Percentiles rank a stretch among this genome's conserved stretches.
Evolutionary conservation across 495 filamentous ascomycete genomes (phyloP).

Genomic region (Umbilicaria muhlenbergii): DNA sequence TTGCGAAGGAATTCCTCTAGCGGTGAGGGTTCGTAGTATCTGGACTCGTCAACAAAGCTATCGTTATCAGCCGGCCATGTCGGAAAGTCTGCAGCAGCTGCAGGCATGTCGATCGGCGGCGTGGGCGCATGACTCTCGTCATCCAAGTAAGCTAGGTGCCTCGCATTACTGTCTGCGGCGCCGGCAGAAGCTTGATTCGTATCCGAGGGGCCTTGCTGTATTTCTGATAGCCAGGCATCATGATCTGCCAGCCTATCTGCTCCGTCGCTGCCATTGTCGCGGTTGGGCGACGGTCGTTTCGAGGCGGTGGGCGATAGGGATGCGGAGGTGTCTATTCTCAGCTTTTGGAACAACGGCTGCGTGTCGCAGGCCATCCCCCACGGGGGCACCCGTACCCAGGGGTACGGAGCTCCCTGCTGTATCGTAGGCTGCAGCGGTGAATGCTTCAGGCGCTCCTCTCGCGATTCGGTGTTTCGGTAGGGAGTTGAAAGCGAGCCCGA

Average conservation of each 20-base stretch:
- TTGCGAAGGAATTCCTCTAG: constrained; percentile 28
- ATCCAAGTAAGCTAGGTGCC: constrained; percentile 5
- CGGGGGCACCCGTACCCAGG: not conserved
- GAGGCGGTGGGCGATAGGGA: constrained; percentile 5
- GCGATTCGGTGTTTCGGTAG: too few species aligned
- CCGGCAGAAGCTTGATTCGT: constrained; percentile 1
- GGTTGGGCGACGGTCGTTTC: not conserved
- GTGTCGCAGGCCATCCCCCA: constrained; percentile 13
- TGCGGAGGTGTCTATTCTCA: not conserved
- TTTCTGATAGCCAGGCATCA: not conserved
- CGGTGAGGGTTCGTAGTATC: constrained; percentile 21
- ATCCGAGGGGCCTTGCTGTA: not conserved
- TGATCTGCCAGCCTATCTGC: not conserved
- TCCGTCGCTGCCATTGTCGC: constrained; percentile 5
- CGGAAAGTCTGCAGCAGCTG: constrained; percentile 2
- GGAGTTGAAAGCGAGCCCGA: too few species aligned
- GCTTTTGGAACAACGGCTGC: constrained; percentile 7
- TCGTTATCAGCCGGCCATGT: constrained; percentile 6
- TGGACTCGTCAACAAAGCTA: not conserved
- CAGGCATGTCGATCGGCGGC: constrained; percentile 11
- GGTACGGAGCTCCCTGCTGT: not conserved
- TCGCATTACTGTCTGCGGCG: constrained; percentile 6
- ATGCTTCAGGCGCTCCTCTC: constrained; percentile 14
- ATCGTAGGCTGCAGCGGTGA: constrained; percentile 15
- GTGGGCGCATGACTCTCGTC: constrained; percentile 6